Evolutionary conservation across 2,329 filamentous ascomycete genomes (phyloP).

Genomic region (Verticillium nubilum): DNA sequence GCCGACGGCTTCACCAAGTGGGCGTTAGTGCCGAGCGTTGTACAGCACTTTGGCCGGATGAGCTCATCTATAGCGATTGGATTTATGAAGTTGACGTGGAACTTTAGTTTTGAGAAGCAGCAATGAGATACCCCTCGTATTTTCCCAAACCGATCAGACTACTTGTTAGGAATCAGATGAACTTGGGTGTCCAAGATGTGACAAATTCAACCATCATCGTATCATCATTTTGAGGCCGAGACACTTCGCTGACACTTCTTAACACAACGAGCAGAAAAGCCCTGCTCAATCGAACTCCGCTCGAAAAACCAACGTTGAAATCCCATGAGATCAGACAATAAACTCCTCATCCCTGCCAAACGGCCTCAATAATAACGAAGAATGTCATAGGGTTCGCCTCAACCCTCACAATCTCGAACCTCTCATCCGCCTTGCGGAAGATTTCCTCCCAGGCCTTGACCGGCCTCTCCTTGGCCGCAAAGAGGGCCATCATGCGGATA

Average conservation of each 20-base stretch:
- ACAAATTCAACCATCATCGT: no score
- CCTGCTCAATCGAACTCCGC: background rate
- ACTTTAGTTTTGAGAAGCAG: conserved; percentile 26
- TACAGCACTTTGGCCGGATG: no score
- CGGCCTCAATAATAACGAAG: conserved; percentile 30
- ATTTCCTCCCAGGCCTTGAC: conserved; percentile 39
- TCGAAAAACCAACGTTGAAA: background rate
- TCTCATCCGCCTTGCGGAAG: conserved; percentile 37
- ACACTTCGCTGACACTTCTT: no score
- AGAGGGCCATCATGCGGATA: conserved; percentile 43
- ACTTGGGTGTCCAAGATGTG: no score
- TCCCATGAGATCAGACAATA: background rate
- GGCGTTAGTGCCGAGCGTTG: no score
- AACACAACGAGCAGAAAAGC: no score
- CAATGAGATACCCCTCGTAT: background rate
- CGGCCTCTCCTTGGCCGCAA: conserved; percentile 41
- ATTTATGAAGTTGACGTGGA: conserved; percentile 29
- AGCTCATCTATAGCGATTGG: no score
- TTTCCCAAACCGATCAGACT: no score
- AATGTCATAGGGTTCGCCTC: conserved; percentile 29
- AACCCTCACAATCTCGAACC: conserved; percentile 32
- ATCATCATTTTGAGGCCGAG: no score
- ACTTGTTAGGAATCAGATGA: no score
- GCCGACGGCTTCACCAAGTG: no score
- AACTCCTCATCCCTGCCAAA: conserved; percentile 22